Evolutionary conservation across 768 basidiomycete genomes (phyloP).

Genomic region (Pleurotus eryngii): DNA sequence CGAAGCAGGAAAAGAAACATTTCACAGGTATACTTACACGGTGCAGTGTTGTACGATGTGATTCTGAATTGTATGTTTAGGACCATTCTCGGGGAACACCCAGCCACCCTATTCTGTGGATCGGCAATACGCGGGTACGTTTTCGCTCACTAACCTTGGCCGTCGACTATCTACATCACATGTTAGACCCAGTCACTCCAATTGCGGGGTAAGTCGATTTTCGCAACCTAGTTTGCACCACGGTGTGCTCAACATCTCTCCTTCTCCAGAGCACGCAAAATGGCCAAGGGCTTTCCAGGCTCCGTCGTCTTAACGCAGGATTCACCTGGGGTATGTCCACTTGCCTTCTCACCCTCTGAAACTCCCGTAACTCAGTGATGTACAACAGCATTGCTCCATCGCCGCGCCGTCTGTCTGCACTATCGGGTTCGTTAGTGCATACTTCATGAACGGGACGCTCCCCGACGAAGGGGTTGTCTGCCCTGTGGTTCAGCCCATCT

Average conservation of each 20-base stretch:
- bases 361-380: too few relatives aligned
- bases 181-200: slow-evolving; percentile 18
- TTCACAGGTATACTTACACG: slow-evolving; percentile 13
- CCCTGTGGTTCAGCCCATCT: slow-evolving; percentile 25
- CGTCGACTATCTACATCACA: too few relatives aligned
- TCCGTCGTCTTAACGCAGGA: slow-evolving; percentile 41
- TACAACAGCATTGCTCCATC: slow-evolving; percentile 16
- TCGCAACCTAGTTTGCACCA: not conserved
- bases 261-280: slow-evolving; percentile 33
- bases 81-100: slow-evolving; percentile 32
- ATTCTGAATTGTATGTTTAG: slow-evolving; percentile 5
- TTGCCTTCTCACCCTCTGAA: too few relatives aligned
- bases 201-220: slow-evolving; percentile 1
- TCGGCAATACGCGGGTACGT: slow-evolving; percentile 35
- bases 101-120: slow-evolving; percentile 34
- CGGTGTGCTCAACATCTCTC: not conserved
- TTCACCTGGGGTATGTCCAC: slow-evolving; percentile 31
- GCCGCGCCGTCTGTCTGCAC: slow-evolving; percentile 21
- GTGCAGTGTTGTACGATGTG: too few relatives aligned
- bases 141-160: not conserved
- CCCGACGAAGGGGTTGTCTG: slow-evolving; percentile 38
- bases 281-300: slow-evolving; percentile 29
- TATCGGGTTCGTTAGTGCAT: slow-evolving; percentile 27
- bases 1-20: slow-evolving; percentile 17
- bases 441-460: slow-evolving; percentile 37